Percentiles rank a stretch among this genome's conserved stretches.
Evolutionary conservation across 768 basidiomycete species (phyloP).

Genomic region (Coprinopsis cinerea): DNA sequence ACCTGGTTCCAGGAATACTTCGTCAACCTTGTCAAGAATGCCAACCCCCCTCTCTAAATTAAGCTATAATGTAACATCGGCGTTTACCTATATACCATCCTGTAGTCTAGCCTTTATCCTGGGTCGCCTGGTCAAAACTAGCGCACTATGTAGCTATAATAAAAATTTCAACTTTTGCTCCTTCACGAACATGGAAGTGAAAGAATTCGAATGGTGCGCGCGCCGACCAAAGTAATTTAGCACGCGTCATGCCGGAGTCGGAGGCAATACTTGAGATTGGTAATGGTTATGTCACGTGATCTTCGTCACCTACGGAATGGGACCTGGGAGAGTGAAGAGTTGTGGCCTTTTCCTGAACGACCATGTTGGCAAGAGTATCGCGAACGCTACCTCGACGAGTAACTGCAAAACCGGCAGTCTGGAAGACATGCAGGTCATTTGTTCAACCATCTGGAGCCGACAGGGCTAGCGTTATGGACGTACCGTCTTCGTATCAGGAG

Average conservation of each 20-base stretch:
- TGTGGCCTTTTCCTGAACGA: conserved; percentile 11
- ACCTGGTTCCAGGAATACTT: conserved; percentile 71
- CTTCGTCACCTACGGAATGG: too few species aligned
- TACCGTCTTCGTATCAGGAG: conserved; percentile 68
- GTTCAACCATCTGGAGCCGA: conserved; percentile 82
- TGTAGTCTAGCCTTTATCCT: background rate
- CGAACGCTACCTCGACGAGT: conserved; percentile 31
- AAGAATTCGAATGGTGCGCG: too few species aligned
- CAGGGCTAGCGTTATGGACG: conserved; percentile 76
- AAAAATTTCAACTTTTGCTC: too few species aligned
- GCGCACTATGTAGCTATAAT: too few species aligned
- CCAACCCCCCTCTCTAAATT: conserved; percentile 45
- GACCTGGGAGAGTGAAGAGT: too few species aligned
- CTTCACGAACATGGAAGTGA: too few species aligned
- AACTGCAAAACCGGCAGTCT: conserved; percentile 24
- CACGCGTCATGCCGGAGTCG: too few species aligned
- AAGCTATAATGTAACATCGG: background rate
- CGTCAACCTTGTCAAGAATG: conserved; percentile 44
- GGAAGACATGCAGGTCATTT: conserved; percentile 46
- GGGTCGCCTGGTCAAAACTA: background rate
- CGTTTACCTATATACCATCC: background rate
- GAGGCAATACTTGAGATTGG: too few species aligned
- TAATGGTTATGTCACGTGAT: too few species aligned
- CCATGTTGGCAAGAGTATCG: conserved; percentile 57
- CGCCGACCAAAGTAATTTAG: too few species aligned